Base-by-base conservation (phyloP, 805 yeast genomes). In the Candida ovalis region DNA sequence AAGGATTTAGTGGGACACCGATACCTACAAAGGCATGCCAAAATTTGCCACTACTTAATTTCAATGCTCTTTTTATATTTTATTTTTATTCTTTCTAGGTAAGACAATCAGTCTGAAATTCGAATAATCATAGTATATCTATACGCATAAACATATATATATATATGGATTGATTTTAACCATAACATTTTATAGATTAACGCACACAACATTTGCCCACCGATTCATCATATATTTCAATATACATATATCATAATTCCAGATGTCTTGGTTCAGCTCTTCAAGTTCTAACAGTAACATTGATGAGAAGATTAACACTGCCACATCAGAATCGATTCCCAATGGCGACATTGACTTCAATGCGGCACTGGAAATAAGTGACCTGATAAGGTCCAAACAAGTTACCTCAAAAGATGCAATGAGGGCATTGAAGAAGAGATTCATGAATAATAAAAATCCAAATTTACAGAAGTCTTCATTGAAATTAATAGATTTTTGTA, bases 321-420 rank as follows among this genome's bases (percentile, higher is more conserved):
- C 96, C 17, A 88, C 97, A 1, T 84, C 91, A 35, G 96, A 89
- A 64, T 72, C 87, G n/a, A 85, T 91, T 41, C 97, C 97, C 4
- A 81, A 85, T 60, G 97, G 97, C 2, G 97, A 91, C 60, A 75
- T 86, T 41, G 96, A 91, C 59, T 69, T 86, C 49, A 75, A 76
- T 2, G 49, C 51, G 27, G 90, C 92, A 13, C 72, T 94, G 50
- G 98, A 94, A 61, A 78, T 92, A 46, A 86, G 96, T 44, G 99
- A 94, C 64, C 62, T 82, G 38, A 88, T 94, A 35, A 78, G 97
- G 55, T 82, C 92, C 41, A 89, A 89, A 60, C 81, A 84, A 50
- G 81, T 89, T 9, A 75, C 83, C 0, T 80, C 97, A 2, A 85
- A 81, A 57, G 92, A 85, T 47, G 88, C 95, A 25, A 86, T 92